Percentiles rank a stretch among this genome's conserved stretches.
These are phyloP conservation scores for Amborella trichopoda DNA, from an alignment of 164 flowering plant species.

Conservation along the genomic window DNA sequence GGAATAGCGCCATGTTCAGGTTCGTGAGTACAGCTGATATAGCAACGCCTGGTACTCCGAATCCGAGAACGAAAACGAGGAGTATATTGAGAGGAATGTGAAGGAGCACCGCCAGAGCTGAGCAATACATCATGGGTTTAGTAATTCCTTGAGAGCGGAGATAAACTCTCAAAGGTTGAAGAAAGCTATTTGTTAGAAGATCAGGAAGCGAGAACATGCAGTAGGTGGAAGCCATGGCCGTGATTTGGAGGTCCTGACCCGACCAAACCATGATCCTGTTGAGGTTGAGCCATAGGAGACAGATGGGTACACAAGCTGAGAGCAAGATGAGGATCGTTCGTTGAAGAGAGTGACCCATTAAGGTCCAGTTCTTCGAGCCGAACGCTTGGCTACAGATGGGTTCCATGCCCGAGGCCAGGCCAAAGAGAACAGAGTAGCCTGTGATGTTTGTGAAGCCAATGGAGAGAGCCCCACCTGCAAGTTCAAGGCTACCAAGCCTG, in stretches of 20 bases:
- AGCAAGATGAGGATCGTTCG: conserved; percentile 59
- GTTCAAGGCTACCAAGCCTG: conserved; percentile 70
- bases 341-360: conserved; percentile 49
- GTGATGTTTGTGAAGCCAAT: conserved; percentile 94
- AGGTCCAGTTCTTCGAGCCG: conserved; percentile 61
- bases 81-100: conserved; percentile 69
- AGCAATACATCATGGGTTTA: conserved; percentile 83
- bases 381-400: conserved; percentile 90
- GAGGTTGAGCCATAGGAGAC: conserved; percentile 62
- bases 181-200: conserved; percentile 54
- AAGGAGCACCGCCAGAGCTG: conserved; percentile 50
- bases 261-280: conserved; percentile 47
- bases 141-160: conserved; percentile 72
- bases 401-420: conserved; percentile 84
- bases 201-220: conserved; percentile 83
- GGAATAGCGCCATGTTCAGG: conserved; percentile 57
- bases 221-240: conserved; percentile 68
- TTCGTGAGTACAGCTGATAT: conserved; percentile 77
- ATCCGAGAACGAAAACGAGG: conserved; percentile 35
- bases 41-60: conserved; percentile 81
- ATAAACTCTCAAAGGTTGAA: conserved; percentile 78
- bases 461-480: conserved; percentile 90
- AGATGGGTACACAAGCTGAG: conserved; percentile 54
- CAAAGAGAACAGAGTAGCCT: conserved; percentile 84
- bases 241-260: conserved; percentile 73